Evolutionary conservation across 345 rosid species (phyloP).

Genomic region (Populus alba): DNA sequence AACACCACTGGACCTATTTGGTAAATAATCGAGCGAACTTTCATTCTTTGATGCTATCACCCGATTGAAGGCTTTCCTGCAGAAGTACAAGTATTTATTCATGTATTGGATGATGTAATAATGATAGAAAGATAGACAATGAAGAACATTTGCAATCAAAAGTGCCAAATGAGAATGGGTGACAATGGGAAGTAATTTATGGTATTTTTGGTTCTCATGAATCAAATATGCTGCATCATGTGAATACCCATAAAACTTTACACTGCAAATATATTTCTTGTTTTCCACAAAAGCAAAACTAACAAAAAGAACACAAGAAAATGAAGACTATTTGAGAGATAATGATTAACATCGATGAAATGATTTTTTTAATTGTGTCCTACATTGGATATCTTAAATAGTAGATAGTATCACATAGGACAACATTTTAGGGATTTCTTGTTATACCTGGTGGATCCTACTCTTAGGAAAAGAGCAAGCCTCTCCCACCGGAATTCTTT

Average conservation of each 20-base stretch:
- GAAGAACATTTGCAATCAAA: background rate
- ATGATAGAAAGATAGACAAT: background rate
- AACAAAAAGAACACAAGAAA: background rate
- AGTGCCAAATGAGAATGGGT: background rate
- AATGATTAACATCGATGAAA: background rate
- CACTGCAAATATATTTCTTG: background rate
- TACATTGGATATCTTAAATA: background rate
- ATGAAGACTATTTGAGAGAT: background rate
- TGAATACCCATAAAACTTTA: no score
- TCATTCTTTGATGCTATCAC: conserved; percentile 33
- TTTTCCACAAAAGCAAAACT: background rate
- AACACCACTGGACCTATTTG: conserved; percentile 36
- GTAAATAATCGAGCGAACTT: conserved; percentile 34
- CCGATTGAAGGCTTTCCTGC: conserved; percentile 52
- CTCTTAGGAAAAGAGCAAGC: conserved; percentile 65
- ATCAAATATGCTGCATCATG: background rate
- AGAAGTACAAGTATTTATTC: conserved; percentile 5
- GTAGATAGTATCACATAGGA: background rate
- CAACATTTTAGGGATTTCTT: background rate
- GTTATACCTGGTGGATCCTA: conserved; percentile 59
- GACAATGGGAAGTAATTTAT: background rate
- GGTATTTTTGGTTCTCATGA: background rate
- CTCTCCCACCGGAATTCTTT: conserved; percentile 91
- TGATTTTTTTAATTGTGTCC: background rate
- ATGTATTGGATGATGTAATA: background rate